These are phyloP conservation scores for Penicillium salamii DNA, from an alignment of 495 filamentous ascomycete genomes.

Conservation along the genomic window DNA sequence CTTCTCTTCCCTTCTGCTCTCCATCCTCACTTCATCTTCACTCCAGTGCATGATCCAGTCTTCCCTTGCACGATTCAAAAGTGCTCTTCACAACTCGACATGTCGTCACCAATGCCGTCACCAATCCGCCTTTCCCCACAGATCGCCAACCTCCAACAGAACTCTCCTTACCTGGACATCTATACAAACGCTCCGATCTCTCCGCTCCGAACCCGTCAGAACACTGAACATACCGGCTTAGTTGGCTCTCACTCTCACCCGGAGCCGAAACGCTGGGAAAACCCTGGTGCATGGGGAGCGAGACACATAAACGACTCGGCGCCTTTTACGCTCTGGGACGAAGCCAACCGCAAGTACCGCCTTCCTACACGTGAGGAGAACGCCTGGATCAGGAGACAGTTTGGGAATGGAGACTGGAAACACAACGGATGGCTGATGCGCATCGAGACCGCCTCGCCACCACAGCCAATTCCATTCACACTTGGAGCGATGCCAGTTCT, in stretches of 20 bases:
- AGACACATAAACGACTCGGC: conserved; percentile 13
- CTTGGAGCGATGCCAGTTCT: conserved; percentile 25
- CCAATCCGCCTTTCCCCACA: too few relatives aligned
- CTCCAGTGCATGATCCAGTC: too few relatives aligned
- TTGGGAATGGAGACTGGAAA: conserved; percentile 16
- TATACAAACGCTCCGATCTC: too few relatives aligned
- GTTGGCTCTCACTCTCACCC: conserved; percentile 15
- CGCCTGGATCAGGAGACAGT: conserved; percentile 18
- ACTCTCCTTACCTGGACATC: too few relatives aligned
- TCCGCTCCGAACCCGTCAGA: too few relatives aligned
- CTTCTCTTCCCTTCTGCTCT: too few relatives aligned
- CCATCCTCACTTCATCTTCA: too few relatives aligned
- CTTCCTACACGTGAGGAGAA: conserved; percentile 11
- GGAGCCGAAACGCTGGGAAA: conserved; percentile 11
- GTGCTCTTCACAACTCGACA: too few relatives aligned
- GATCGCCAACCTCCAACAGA: too few relatives aligned
- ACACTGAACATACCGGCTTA: too few relatives aligned
- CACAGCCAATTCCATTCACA: conserved; percentile 25
- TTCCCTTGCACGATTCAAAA: too few relatives aligned
- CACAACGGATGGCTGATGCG: conserved; percentile 19
- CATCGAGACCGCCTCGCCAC: conserved; percentile 21
- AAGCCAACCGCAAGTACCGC: conserved; percentile 6
- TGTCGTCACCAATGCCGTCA: too few relatives aligned
- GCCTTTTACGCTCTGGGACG: conserved; percentile 16
- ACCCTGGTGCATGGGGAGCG: conserved; percentile 11